phyloP scores from a whole-genome alignment of 2,329 filamentous ascomycete species.

The Aaosphaeria pasadenensis region DNA sequence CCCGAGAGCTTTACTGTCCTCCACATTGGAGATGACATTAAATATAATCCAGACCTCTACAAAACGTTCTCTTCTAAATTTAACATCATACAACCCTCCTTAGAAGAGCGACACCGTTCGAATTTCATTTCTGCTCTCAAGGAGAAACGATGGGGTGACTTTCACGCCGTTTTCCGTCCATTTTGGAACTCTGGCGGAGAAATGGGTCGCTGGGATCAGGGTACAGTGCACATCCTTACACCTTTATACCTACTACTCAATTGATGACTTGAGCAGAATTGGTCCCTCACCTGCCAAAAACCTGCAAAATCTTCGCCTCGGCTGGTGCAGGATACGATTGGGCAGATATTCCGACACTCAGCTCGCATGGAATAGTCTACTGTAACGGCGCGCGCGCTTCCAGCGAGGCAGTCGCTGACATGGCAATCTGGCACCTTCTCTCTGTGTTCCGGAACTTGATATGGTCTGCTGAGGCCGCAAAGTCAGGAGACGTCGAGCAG shows the following conservation, averaged over 20 bases:
- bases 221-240: too few relatives aligned
- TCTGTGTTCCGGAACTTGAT: slow-evolving; percentile 16
- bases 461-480: slow-evolving; percentile 7
- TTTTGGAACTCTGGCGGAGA: slow-evolving; percentile 12
- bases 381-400: slow-evolving; percentile 44
- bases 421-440: slow-evolving; percentile 42
- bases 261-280: slow-evolving; percentile 1
- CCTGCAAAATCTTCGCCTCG: slow-evolving; percentile 8
- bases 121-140: slow-evolving; percentile 12
- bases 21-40: slow-evolving; percentile 47
- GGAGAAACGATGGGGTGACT: slow-evolving; percentile 9
- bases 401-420: slow-evolving; percentile 46
- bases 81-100: slow-evolving; percentile 36
- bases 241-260: too few relatives aligned
- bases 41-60: slow-evolving; percentile 47
- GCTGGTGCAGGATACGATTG: slow-evolving; percentile 13
- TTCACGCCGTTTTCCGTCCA: slow-evolving; percentile 12
- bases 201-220: slow-evolving; percentile 13
- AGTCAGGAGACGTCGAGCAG: slow-evolving; percentile 4
- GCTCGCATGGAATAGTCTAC: slow-evolving; percentile 24
- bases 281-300: slow-evolving; percentile 6
- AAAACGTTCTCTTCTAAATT: slow-evolving; percentile 40
- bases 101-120: slow-evolving; percentile 31
- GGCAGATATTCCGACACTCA: slow-evolving; percentile 11
- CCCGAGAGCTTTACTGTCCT: slow-evolving; percentile 36